Base-by-base conservation (phyloP, 2,329 filamentous ascomycete genomes). In the Diaporthe citri region DNA sequence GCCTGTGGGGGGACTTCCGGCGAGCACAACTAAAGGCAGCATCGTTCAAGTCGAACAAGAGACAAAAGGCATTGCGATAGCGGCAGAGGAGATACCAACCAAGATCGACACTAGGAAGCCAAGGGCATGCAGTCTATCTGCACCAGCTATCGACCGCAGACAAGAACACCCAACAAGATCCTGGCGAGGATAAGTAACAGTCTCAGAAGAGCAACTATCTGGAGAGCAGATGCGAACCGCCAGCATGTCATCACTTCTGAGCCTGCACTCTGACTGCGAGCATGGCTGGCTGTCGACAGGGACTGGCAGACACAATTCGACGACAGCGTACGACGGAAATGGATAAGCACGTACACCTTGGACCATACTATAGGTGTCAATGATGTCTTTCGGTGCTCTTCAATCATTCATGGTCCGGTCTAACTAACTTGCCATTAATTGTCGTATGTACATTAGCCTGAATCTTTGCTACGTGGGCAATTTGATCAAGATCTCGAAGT, bases 11-110 rank as follows among this genome's bases (percentile, higher is more conserved):
- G 22, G 0, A 15, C 3, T 0, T 52, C 15, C n/a, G n/a, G 4
- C 48, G 5, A 12, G 6, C n/a, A 13, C 13, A 25, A 15, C 4
- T 1, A 10, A 28, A 55, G 13, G 6, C 13, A 13, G 3, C 13
- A 25, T 55, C 12, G 6, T 31, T 4, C 12, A 31, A 20, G 25
- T 25, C 25, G 52, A 28, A 20, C 7, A 31, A 28, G 25, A 4
- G 6, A 2, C 51, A 0, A 3, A 31, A 13, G 13, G 0, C 15
- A 31, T 48, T 22, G 7, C 7, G 0, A 22, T 46, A 0, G 17
- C 43, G 43, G 43, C 15, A 4, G 51, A 25, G 51, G 25, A 13
- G 0, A 12, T 8, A 15, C 8, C 9, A 15, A 8, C 0, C n/a
- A n/a, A n/a, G n/a, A 13, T 9, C 25, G 3, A 17, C 12, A 55